Evolutionary conservation across 2,329 filamentous ascomycete genomes (phyloP).

Genomic region (Trichoderma harzianum): DNA sequence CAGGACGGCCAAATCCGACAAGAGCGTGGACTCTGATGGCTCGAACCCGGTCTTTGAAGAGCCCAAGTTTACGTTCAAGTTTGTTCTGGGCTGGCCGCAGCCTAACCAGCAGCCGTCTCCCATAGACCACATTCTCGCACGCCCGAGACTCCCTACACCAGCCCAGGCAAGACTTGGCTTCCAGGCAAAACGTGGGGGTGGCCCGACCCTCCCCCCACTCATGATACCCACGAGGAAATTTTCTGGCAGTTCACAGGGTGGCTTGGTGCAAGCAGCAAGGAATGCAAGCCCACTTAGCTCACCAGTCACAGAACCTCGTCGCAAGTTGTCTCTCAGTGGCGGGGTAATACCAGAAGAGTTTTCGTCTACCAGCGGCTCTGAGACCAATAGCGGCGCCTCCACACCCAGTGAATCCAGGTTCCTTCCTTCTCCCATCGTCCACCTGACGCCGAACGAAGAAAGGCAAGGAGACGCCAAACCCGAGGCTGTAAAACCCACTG

Average conservation of each 20-base stretch:
- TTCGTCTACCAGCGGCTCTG: background rate
- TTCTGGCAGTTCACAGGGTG: slow-evolving; percentile 45
- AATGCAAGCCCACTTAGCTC: slow-evolving; percentile 44
- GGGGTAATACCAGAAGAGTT: background rate
- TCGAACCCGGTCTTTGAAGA: slow-evolving; percentile 54
- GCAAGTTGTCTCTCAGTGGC: slow-evolving; percentile 19
- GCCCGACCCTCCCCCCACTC: slow-evolving; percentile 35
- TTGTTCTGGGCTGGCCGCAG: slow-evolving; percentile 65
- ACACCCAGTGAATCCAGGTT: slow-evolving; percentile 1
- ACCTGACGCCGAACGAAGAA: background rate
- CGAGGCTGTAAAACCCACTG: slow-evolving; percentile 43
- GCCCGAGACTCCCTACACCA: slow-evolving; percentile 66
- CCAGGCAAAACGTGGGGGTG: slow-evolving; percentile 38
- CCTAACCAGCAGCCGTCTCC: slow-evolving; percentile 51
- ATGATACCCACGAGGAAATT: slow-evolving; percentile 44
- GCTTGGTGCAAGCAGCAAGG: slow-evolving; percentile 48
- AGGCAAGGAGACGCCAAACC: slow-evolving; percentile 5
- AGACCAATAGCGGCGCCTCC: background rate
- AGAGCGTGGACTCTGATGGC: slow-evolving; percentile 50
- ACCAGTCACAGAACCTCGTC: slow-evolving; percentile 29
- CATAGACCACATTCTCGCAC: slow-evolving; percentile 60
- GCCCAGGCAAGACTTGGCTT: slow-evolving; percentile 62
- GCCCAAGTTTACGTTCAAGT: slow-evolving; percentile 67
- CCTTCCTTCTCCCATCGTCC: background rate
- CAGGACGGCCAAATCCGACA: slow-evolving; percentile 33